Conservation (phyloP, 1,284 basidiomycete genomes). For the Pseudozyma flocculosa region DNA sequence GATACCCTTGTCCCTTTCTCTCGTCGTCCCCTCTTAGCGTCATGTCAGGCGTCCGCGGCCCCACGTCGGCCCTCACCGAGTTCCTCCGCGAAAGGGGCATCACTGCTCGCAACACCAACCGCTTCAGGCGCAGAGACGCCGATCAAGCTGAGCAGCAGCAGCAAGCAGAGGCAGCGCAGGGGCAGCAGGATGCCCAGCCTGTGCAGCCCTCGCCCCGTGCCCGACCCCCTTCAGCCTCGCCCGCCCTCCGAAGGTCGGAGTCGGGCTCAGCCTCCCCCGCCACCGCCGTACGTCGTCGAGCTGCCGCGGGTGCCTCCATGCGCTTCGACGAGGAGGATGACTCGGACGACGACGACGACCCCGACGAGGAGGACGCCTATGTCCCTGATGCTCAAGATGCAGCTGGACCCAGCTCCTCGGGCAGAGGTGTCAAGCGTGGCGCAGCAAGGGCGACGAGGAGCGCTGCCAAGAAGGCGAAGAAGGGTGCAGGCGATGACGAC, state of each 20-base stretch:
- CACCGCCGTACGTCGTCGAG: conserved; percentile 8
- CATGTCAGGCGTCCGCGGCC: conserved; percentile 68
- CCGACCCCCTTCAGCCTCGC: conserved; percentile 5
- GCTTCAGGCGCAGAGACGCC: conserved; percentile 42
- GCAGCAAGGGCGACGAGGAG: conserved; percentile 56
- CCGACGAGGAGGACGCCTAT: conserved; percentile 54
- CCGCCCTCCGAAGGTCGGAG: not conserved
- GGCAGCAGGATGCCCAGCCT: not conserved
- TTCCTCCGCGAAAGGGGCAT: conserved; percentile 82
- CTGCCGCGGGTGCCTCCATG: conserved; percentile 31
- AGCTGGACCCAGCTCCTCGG: conserved; percentile 41
- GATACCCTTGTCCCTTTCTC: not conserved
- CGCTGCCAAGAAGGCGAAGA: conserved; percentile 16
- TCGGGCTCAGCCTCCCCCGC: conserved; percentile 14
- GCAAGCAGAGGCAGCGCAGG: conserved; percentile 53
- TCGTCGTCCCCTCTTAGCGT: not conserved
- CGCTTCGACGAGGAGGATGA: conserved; percentile 65
- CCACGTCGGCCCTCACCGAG: conserved; percentile 86
- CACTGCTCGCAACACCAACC: conserved; percentile 68
- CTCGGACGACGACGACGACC: conserved; percentile 72
- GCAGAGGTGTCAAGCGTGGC: not conserved
- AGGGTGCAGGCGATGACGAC: conserved; percentile 27
- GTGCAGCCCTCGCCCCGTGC: conserved; percentile 1
- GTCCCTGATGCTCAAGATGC: conserved; percentile 52
- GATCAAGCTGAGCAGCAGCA: conserved; percentile 59